A percentile compares a stretch with the other conserved stretches of the same genome.
Conservation (phyloP, 2,329 filamentous ascomycete genomes). For the Claviceps sorghi region DNA sequence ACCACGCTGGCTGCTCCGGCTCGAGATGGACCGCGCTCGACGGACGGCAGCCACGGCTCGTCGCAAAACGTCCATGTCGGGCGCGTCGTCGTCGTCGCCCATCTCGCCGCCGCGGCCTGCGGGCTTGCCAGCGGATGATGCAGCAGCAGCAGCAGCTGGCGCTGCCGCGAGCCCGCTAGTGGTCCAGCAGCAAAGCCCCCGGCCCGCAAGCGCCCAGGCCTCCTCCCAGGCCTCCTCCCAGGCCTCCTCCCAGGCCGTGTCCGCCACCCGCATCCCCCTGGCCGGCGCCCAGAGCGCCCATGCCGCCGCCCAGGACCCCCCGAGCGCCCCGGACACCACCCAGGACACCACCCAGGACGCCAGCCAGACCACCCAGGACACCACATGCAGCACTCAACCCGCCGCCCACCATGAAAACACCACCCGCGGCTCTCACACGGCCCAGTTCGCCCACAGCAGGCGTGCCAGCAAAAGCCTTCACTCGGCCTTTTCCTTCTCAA, state of each 20-base stretch:
- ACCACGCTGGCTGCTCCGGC: conserved; percentile 14
- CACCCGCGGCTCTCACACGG: not conserved
- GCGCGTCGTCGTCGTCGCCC: conserved; percentile 19
- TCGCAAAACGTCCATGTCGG: conserved; percentile 16
- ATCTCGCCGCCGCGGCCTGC: conserved; percentile 17
- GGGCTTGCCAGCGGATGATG: conserved; percentile 17
- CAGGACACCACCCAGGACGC: too few relatives aligned
- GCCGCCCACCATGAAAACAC: not conserved
- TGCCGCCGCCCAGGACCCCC: not conserved
- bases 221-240: too few relatives aligned
- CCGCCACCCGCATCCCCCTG: conserved; percentile 15
- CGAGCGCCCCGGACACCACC: not conserved
- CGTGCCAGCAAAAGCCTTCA: conserved; percentile 22
- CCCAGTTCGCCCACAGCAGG: conserved; percentile 8
- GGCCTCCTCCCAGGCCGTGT: conserved; percentile 14
- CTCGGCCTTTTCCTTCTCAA: conserved; percentile 23
- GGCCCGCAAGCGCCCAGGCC: not conserved
- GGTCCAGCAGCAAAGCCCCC: too few relatives aligned
- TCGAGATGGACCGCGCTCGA: conserved; percentile 24
- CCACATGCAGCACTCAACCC: too few relatives aligned
- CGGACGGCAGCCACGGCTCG: conserved; percentile 18
- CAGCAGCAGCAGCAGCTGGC: conserved; percentile 4
- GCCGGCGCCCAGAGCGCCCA: conserved; percentile 12
- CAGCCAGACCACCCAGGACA: not conserved
- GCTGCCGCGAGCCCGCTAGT: conserved; percentile 15